phyloP scores from a whole-genome alignment of 805 yeast genomes.

The Barnettozyma vustinii region DNA sequence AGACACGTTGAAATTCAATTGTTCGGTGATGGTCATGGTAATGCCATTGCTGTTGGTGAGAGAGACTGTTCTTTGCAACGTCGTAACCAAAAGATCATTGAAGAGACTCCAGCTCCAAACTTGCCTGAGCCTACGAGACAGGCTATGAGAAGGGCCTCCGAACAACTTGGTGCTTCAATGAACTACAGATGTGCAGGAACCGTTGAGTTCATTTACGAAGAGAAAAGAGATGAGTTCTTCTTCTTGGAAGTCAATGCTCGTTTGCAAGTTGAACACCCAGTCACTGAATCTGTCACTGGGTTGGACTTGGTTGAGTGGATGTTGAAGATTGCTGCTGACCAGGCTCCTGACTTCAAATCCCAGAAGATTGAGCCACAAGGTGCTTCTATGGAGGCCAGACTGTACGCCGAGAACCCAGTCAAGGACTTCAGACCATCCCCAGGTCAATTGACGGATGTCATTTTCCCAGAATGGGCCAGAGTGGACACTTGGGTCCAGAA shows the following conservation, averaged over 20 bases:
- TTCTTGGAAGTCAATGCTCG: constrained; percentile 95
- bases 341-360: constrained; percentile 67
- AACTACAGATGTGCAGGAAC: constrained; percentile 97
- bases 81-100: constrained; percentile 93
- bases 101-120: constrained; percentile 97
- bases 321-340: constrained; percentile 86
- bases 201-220: constrained; percentile 91
- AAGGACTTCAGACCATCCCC: constrained; percentile 95
- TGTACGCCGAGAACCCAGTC: constrained; percentile 95
- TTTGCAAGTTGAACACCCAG: constrained; percentile 96
- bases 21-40: constrained; percentile 93
- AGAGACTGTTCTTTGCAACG: constrained; percentile 97
- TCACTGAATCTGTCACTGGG: constrained; percentile 93
- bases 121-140: constrained; percentile 74
- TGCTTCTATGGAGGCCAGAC: constrained; percentile 93
- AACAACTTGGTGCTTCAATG: constrained; percentile 73
- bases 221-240: constrained; percentile 80
- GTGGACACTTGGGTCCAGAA: constrained; percentile 91
- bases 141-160: constrained; percentile 78
- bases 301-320: constrained; percentile 96
- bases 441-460: constrained; percentile 82
- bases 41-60: constrained; percentile 92
- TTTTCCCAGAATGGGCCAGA: constrained; percentile 88
- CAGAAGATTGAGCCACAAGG: constrained; percentile 62
- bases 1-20: constrained; percentile 96